Base-by-base conservation (phyloP, 257 asterid genomes). In the Przewalskia tangutica region DNA sequence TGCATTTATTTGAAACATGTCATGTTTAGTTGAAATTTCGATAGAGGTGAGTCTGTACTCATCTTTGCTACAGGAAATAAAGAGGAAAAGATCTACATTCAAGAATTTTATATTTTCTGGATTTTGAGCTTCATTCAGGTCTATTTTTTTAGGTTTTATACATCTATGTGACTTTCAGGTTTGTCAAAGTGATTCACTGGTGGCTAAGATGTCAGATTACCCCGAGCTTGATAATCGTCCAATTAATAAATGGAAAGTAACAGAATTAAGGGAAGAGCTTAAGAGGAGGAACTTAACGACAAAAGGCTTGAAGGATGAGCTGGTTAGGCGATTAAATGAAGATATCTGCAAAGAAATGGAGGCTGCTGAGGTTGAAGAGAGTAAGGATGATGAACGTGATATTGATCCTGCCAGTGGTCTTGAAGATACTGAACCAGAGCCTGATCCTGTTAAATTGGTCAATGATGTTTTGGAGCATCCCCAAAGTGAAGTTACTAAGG, bases 181-280 rank as follows among this genome's bases (percentile, higher is more conserved):
- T 68, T 68, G 34, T 68, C 55, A 9, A 68, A 38, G 77, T 68
- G 77, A 40, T 42, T 68, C 77, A 68, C 55, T 68, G 55, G 77
- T 6, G 17, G 77, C 54, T 68, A 68, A 68, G 77, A 68, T 68
- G 55, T 80, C 83, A 5, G 77, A 85, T 73, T 85, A 85, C 77
- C 88, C 90, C 23, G 51, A 83, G 81, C 88, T 87, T 48, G 86
- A 85, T 77, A 73, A 85, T 80, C 86, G 86, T 23, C 88, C 90
- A 65, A 87, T 87, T 65, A 85, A 85, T 73, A 87, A 87, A 78
- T 87, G 90, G 90, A 87, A 85, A 83, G 90, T 87, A 63, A 76
- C 85, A 16, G 86, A 87, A 64, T 23, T 87, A 82, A 87, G 70
- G 84, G 88, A 87, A 77, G 90, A 87, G 85, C 90, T 87, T 77